phyloP scores from a whole-genome alignment of 2,329 filamentous ascomycete genomes.

The Monilinia laxa region DNA sequence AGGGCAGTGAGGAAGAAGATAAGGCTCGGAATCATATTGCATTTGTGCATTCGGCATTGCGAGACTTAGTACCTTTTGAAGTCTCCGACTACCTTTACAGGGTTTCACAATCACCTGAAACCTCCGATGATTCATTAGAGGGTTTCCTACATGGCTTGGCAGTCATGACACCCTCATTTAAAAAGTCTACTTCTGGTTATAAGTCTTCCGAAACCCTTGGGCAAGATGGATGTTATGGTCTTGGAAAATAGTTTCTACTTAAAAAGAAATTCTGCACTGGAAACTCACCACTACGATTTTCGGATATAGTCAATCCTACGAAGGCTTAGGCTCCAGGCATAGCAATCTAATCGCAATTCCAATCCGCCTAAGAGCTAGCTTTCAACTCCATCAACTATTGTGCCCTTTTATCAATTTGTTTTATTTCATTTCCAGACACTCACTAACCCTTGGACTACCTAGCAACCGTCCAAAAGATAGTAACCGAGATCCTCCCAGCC shows the following conservation, averaged over 20 bases:
- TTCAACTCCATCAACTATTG: neutral
- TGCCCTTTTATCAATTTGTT: neutral
- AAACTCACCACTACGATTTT: neutral
- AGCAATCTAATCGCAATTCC: neutral
- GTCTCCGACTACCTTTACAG: constrained; percentile 18
- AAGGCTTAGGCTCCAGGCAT: neutral
- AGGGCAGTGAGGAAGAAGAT: neutral
- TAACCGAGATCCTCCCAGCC: constrained; percentile 84
- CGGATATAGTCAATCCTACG: neutral
- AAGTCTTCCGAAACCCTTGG: neutral
- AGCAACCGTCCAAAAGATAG: constrained; percentile 80
- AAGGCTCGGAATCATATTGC: constrained; percentile 6
- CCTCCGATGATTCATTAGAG: neutral
- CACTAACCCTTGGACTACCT: constrained; percentile 12
- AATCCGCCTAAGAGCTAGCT: neutral
- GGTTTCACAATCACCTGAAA: constrained; percentile 3
- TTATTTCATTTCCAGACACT: neutral
- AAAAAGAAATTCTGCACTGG: neutral
- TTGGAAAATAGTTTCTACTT: neutral
- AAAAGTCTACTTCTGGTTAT: neutral
- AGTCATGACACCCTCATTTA: neutral
- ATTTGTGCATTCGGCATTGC: constrained; percentile 11
- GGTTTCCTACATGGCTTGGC: neutral
- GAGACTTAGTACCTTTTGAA: constrained; percentile 19
- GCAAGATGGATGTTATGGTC: neutral